Evolutionary conservation across 2,329 filamentous ascomycete genomes (phyloP).

Genomic region (Aureobasidium sp.): DNA sequence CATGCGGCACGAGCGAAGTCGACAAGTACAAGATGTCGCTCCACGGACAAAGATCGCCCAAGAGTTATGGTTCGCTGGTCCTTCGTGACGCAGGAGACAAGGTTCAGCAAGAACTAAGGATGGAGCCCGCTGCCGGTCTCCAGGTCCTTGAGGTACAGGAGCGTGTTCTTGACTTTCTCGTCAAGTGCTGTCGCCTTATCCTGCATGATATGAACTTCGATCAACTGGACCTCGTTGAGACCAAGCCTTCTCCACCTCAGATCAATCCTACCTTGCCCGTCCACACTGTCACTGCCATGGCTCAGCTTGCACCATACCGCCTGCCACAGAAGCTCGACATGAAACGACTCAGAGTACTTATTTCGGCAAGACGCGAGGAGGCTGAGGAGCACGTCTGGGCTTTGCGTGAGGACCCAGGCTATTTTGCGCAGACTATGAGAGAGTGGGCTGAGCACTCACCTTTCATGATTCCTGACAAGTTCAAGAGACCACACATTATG

Average conservation of each 20-base stretch:
- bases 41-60: constrained; percentile 23
- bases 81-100: constrained; percentile 37
- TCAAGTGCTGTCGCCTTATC: constrained; percentile 41
- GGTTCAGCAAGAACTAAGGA: background rate
- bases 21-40: constrained; percentile 24
- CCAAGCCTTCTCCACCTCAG: constrained; percentile 16
- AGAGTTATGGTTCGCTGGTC: constrained; percentile 24
- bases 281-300: constrained; percentile 18
- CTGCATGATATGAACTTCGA: constrained; percentile 44
- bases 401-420: constrained; percentile 53
- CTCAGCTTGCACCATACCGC: constrained; percentile 48
- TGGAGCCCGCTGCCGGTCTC: constrained; percentile 25
- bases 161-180: constrained; percentile 42
- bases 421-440: constrained; percentile 43
- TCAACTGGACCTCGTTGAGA: constrained; percentile 18
- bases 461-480: constrained; percentile 38
- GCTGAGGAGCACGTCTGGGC: constrained; percentile 50
- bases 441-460: constrained; percentile 43
- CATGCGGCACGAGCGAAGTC: constrained; percentile 3
- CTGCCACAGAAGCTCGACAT: constrained; percentile 44
- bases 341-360: constrained; percentile 37
- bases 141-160: constrained; percentile 47
- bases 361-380: constrained; percentile 36
- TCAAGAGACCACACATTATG: constrained; percentile 28
- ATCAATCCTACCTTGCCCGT: background rate